Conservation (phyloP, 192 early-diverging fungal species). For the Dimargaris xerosporica region DNA sequence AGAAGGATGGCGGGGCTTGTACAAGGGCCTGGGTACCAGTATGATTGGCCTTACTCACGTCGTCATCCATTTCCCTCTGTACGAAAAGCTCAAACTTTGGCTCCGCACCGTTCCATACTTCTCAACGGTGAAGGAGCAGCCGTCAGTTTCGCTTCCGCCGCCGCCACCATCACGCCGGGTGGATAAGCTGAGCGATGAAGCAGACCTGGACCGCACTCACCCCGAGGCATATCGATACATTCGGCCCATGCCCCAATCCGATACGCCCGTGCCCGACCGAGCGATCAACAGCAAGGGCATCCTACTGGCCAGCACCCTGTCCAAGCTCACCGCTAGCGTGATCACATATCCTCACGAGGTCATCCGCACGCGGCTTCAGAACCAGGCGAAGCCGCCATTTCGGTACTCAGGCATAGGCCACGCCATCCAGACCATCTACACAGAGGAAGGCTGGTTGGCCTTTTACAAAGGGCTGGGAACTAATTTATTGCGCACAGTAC, state of each 20-base stretch:
- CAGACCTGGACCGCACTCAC: not conserved
- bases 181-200: not conserved
- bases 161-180: not conserved
- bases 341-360: conserved; percentile 95
- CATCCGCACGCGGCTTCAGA: conserved; percentile 85
- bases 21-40: conserved; percentile 84
- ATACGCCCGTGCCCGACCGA: not conserved
- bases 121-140: conserved; percentile 12
- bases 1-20: conserved; percentile 74
- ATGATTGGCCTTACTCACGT: conserved; percentile 87
- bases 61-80: conserved; percentile 89
- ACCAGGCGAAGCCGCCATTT: conserved; percentile 50
- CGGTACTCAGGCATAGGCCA: conserved; percentile 78
- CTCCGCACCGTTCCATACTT: conserved; percentile 25
- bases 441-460: conserved; percentile 63
- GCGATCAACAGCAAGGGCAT: conserved; percentile 34
- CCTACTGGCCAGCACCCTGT: conserved; percentile 60
- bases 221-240: not conserved
- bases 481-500: conserved; percentile 79
- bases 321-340: conserved; percentile 79
- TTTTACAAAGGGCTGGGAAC: conserved; percentile 81
- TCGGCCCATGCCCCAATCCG: not conserved
- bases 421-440: conserved; percentile 47
- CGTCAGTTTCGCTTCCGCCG: conserved; percentile 21
- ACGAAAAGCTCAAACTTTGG: conserved; percentile 71